Percentiles rank a stretch among this genome's conserved stretches.
Conservation (phyloP, 371 early-diverging fungal species). For the Actinomortierella ambigua region DNA sequence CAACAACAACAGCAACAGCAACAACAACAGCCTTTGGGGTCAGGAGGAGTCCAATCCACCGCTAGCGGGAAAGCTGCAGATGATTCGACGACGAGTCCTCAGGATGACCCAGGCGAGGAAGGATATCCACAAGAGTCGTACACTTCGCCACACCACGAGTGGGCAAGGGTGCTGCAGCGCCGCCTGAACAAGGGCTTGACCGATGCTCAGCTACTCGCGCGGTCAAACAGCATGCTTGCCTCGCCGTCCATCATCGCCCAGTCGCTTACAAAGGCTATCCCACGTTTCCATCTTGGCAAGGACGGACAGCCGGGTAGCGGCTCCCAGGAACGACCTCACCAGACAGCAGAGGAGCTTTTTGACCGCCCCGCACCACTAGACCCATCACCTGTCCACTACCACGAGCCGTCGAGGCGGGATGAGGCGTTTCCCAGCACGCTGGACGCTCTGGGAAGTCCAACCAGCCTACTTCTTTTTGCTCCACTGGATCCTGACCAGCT, state of each 20-base stretch:
- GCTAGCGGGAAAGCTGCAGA: neutral
- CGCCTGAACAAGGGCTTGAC: constrained; percentile 38
- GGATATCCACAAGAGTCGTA: constrained; percentile 23
- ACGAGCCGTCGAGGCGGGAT: constrained; percentile 18
- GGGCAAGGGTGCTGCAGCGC: constrained; percentile 35
- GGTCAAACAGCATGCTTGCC: constrained; percentile 46
- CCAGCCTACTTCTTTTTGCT: constrained; percentile 35
- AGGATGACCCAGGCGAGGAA: constrained; percentile 3
- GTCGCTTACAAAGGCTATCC: constrained; percentile 38
- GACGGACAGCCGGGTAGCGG: constrained; percentile 5
- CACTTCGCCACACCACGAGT: constrained; percentile 40
- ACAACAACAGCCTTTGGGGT: neutral
- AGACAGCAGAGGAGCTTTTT: constrained; percentile 44
- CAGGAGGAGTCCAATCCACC: neutral
- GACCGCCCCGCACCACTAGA: constrained; percentile 40
- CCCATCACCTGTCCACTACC: constrained; percentile 17
- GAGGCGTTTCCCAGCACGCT: constrained; percentile 33
- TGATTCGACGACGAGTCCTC: neutral
- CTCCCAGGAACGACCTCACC: constrained; percentile 19
- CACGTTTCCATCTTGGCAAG: neutral
- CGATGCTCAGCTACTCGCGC: constrained; percentile 37
- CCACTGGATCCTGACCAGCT: constrained; percentile 39
- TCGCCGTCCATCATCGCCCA: constrained; percentile 44
- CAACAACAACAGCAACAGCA: neutral
- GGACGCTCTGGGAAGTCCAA: constrained; percentile 13